Base-by-base conservation (phyloP, 495 filamentous ascomycete genomes). In the Lophiotrema nucula region DNA sequence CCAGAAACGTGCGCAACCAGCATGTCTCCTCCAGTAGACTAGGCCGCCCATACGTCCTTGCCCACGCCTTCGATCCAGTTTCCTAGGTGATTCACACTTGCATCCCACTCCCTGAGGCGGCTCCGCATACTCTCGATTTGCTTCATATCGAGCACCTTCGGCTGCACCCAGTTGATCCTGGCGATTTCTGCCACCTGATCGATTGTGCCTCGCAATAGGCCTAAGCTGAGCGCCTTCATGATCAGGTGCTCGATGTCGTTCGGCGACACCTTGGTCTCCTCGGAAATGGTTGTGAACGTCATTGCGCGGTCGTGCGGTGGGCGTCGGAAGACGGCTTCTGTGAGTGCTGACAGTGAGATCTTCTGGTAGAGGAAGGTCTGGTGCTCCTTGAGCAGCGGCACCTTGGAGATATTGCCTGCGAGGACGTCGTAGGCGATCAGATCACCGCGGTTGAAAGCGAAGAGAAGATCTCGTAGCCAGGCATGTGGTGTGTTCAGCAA, bases 111-210 rank as follows among this genome's bases (percentile, higher is more conserved):
- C 73, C 86, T 83, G 69, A 99, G 73, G 49, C 92, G 75, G 66
- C 80, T 78, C 64, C 88, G 84, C 93, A 99, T 97, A 61, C 85
- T 90, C 68, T 90, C 90, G 64, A 99, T 95, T 80, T 97, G 95
- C 70, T 82, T 84, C 83, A 91, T 89, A 74, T 97, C 93, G 65
- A 98, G 73, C 45, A 96, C 89, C 79, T 97, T 97, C 12, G 93
- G 95, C 79, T 99, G 93, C 37, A 99, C 93, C 93, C 93, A 99
- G 69, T 89, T 89, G 75, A 99, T 96, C 69, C 92, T 81, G 23
- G 93, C 93, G 47, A 97, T 81, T 76, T 90, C 84, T 46, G 87
- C 91, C 24, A 97, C 93, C 77, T 99, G 91, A 74, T 99, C 93
- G 60, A 99, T 99, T 38, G 86, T 92, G 2, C 93, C 93, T 64